Percentiles rank a stretch among this genome's conserved stretches.
Evolutionary conservation across 192 early-diverging fungal species (phyloP).

Genomic region (Rhizophagus clarus): DNA sequence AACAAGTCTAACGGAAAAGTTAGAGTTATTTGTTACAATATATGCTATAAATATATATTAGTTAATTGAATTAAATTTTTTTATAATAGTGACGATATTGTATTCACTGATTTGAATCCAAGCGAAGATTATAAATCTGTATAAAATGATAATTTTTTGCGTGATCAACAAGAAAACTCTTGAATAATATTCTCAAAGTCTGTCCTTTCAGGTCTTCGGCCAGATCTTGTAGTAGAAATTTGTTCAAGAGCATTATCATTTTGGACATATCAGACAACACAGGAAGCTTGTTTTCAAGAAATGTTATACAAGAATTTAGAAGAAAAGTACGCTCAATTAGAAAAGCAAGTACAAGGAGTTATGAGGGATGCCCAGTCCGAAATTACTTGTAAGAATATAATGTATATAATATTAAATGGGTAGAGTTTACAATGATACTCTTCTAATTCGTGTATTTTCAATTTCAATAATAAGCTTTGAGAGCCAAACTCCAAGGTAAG

Average conservation of each 20-base stretch:
- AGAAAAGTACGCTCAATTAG: constrained; percentile 37
- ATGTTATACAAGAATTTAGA: constrained; percentile 43
- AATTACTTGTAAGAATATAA: constrained; percentile 30
- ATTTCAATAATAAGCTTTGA: constrained; percentile 14
- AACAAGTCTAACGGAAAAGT: constrained; percentile 52
- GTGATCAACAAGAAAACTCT: neutral
- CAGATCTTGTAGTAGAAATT: constrained; percentile 64
- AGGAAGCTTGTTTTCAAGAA: constrained; percentile 50
- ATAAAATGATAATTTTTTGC: neutral
- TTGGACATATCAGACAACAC: constrained; percentile 67
- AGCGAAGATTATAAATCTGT: constrained; percentile 69
- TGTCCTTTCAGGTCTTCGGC: constrained; percentile 67
- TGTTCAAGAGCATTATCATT: constrained; percentile 65
- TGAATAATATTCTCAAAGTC: constrained; percentile 40
- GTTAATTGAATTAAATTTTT: neutral
- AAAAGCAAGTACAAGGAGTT: constrained; percentile 40
- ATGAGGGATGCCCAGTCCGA: constrained; percentile 39
- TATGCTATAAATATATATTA: too few relatives aligned
- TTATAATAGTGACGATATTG: constrained; percentile 53
- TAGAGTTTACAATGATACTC: too few relatives aligned
- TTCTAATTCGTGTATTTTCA: neutral
- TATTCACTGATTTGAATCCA: constrained; percentile 57
- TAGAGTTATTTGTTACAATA: constrained; percentile 26
- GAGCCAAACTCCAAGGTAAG: constrained; percentile 12
- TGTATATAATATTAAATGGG: neutral